phyloP scores from a whole-genome alignment of 441 rosid genomes.

The Gossypium trilobum region DNA sequence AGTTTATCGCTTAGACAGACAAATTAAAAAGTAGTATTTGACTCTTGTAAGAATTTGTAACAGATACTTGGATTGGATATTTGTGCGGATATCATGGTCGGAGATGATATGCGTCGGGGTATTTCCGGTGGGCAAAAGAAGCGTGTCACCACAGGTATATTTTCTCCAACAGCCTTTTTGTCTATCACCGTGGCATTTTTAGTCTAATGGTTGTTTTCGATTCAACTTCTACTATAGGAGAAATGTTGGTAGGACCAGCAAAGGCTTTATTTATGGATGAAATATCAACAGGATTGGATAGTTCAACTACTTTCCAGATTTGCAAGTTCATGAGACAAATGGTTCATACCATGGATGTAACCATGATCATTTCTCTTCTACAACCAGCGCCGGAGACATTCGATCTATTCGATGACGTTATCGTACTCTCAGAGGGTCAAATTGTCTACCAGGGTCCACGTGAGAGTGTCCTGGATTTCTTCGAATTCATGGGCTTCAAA shows the following conservation, averaged over 20 bases:
- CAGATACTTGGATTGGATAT: constrained; percentile 84
- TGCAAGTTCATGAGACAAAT: constrained; percentile 10
- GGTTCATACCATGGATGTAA: constrained; percentile 9
- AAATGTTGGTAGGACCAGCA: constrained; percentile 82
- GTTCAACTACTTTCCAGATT: constrained; percentile 10
- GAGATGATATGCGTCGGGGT: constrained; percentile 80
- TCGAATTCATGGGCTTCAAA: constrained; percentile 49
- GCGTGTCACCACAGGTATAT: constrained; percentile 75
- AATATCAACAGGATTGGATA: constrained; percentile 8
- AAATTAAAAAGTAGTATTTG: not conserved
- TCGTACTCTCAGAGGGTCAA: constrained; percentile 27
- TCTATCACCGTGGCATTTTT: not conserved
- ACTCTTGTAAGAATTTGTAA: constrained; percentile 11
- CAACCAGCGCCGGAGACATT: constrained; percentile 2
- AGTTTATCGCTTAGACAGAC: not conserved
- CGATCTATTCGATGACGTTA: not conserved
- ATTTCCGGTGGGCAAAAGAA: constrained; percentile 87
- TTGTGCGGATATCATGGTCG: constrained; percentile 69
- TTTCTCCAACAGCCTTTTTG: not conserved
- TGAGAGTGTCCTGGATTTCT: constrained; percentile 47
- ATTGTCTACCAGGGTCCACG: constrained; percentile 58
- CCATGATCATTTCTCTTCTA: constrained; percentile 7
- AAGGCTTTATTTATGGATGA: constrained; percentile 8
- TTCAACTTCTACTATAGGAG: constrained; percentile 43
- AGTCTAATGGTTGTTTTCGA: constrained; percentile 15